Evolutionary conservation across 257 asterid species (phyloP).

Genomic region (Nemophila menziesii): DNA sequence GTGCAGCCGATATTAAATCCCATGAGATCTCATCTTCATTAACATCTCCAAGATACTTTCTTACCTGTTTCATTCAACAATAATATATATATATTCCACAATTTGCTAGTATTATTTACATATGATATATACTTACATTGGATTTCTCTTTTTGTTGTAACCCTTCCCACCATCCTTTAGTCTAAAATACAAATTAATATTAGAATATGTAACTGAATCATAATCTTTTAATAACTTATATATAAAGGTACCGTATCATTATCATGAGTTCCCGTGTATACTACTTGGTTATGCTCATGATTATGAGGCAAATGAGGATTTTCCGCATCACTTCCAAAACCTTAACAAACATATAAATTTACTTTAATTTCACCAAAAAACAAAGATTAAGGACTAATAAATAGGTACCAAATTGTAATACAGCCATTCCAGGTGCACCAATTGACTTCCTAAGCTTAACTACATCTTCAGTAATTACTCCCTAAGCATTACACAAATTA

Average conservation of each 20-base stretch:
- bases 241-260: conserved; percentile 70
- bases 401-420: conserved; percentile 82
- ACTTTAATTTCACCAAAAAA: not conserved
- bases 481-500: conserved; percentile 33
- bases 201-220: not conserved
- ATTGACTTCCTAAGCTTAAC: conserved; percentile 81
- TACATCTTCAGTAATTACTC: conserved; percentile 89
- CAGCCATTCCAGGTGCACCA: conserved; percentile 99
- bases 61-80: conserved; percentile 35
- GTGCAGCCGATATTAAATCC: conserved; percentile 67
- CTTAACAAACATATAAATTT: conserved; percentile 19
- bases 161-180: conserved; percentile 83
- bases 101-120: not conserved
- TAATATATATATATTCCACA: not conserved
- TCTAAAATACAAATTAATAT: conserved; percentile 26
- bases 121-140: conserved; percentile 39
- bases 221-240: not conserved
- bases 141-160: conserved; percentile 71
- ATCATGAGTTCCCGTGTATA: conserved; percentile 97
- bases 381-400: conserved; percentile 12
- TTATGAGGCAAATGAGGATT: conserved; percentile 96
- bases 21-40: conserved; percentile 69
- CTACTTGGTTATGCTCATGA: conserved; percentile 91
- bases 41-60: conserved; percentile 47
- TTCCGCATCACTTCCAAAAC: conserved; percentile 93